A percentile compares a stretch with the other conserved stretches of the same genome.
Evolutionary conservation across 177 flowering plant genomes (phyloP).

Genomic region (Vitis hybrid): DNA sequence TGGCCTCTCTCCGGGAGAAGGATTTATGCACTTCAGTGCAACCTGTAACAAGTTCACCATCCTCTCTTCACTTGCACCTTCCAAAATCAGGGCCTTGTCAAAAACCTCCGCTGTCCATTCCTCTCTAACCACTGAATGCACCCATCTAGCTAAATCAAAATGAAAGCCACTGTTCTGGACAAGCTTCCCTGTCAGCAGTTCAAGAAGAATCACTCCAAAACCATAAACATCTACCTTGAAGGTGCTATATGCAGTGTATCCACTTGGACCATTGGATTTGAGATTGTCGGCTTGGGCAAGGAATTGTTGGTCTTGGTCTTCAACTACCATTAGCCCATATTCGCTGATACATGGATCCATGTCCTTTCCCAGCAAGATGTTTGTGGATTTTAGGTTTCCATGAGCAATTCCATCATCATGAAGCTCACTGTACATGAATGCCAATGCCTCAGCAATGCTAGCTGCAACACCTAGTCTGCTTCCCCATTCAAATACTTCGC

Average conservation of each 20-base stretch:
- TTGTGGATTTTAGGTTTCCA: slow-evolving; percentile 73
- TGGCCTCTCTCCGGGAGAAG: slow-evolving; percentile 51
- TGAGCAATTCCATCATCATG: slow-evolving; percentile 47
- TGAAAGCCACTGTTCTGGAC: slow-evolving; percentile 51
- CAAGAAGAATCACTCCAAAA: slow-evolving; percentile 65
- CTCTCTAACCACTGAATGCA: slow-evolving; percentile 56
- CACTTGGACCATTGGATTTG: slow-evolving; percentile 7
- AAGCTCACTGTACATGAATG: slow-evolving; percentile 57
- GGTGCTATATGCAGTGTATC: neutral
- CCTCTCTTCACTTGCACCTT: slow-evolving; percentile 63
- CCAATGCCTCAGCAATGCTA: slow-evolving; percentile 43
- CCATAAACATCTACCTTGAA: slow-evolving; percentile 46
- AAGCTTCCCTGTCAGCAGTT: slow-evolving; percentile 67
- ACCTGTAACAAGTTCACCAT: slow-evolving; percentile 66
- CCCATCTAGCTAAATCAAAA: slow-evolving; percentile 60
- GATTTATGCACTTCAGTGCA: slow-evolving; percentile 57
- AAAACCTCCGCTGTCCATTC: slow-evolving; percentile 79
- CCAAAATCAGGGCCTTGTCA: slow-evolving; percentile 38
- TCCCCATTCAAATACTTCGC: slow-evolving; percentile 51
- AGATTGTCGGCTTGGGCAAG: slow-evolving; percentile 5
- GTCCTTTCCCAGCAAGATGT: slow-evolving; percentile 49
- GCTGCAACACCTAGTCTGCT: slow-evolving; percentile 62
- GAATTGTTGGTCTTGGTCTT: slow-evolving; percentile 25
- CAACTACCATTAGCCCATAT: slow-evolving; percentile 52
- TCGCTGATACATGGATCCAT: slow-evolving; percentile 63